phyloP scores from a whole-genome alignment of 805 yeast genomes.

The Cyberlindnera petersonii region DNA sequence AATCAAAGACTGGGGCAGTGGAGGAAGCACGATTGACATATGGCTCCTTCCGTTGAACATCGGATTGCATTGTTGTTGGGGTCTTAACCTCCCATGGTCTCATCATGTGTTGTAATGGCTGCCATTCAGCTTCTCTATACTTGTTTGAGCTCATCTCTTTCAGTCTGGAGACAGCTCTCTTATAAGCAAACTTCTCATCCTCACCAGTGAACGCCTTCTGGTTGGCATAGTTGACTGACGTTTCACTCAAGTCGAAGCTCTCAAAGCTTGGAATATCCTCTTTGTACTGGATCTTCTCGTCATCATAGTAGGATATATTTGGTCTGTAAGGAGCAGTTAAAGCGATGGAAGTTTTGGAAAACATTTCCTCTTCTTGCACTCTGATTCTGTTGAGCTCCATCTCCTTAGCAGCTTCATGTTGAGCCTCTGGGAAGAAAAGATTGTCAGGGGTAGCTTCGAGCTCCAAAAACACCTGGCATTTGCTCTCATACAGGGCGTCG shows the following conservation, averaged over 20 bases:
- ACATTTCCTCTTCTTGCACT: conserved; percentile 68
- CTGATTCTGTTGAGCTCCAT: conserved; percentile 33
- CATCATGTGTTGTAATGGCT: conserved; percentile 46
- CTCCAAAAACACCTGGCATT: conserved; percentile 54
- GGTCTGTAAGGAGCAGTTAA: conserved; percentile 65
- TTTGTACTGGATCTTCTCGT: conserved; percentile 35
- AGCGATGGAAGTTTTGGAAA: conserved; percentile 57
- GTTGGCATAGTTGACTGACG: conserved; percentile 39
- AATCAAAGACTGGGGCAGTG: conserved; percentile 37
- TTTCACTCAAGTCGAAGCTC: conserved; percentile 23
- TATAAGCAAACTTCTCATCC: conserved; percentile 71
- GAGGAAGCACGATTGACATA: conserved; percentile 11
- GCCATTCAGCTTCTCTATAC: conserved; percentile 56
- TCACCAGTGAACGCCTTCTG: conserved; percentile 65
- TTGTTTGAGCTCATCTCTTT: conserved; percentile 50
- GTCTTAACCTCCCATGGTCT: conserved; percentile 51
- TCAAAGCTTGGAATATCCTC: conserved; percentile 21
- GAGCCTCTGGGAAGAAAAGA: conserved; percentile 70
- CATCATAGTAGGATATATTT: conserved; percentile 59
- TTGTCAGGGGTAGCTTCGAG: conserved; percentile 45
- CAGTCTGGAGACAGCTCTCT: conserved; percentile 64
- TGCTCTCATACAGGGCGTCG: conserved; percentile 67
- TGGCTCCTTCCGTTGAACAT: conserved; percentile 17
- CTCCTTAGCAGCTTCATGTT: conserved; percentile 18
- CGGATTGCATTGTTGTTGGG: no score